These are phyloP conservation scores for Triticum monococcum DNA, from an alignment of 176 grass and related monocot species.

Conservation along the genomic window DNA sequence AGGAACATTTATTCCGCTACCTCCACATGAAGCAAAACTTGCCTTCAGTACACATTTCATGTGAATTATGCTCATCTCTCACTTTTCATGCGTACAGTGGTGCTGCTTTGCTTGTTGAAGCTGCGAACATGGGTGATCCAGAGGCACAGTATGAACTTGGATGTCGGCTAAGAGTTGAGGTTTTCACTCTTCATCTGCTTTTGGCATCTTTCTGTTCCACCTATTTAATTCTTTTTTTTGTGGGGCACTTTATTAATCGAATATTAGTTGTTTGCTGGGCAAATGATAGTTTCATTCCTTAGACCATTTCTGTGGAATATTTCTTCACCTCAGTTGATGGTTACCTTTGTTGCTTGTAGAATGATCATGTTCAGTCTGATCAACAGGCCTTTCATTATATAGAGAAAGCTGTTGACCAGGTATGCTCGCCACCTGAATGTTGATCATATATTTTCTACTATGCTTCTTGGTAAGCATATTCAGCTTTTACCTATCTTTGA, in stretches of 20 bases:
- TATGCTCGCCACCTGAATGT: conserved; percentile 31
- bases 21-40: not conserved
- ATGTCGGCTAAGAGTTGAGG: conserved; percentile 81
- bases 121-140: conserved; percentile 95
- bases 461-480: conserved; percentile 9
- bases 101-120: conserved; percentile 89
- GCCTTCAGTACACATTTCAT: conserved; percentile 8
- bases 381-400: conserved; percentile 95
- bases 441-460: not conserved
- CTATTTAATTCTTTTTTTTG: not conserved
- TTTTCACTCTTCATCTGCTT: conserved; percentile 18
- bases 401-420: conserved; percentile 94
- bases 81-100: conserved; percentile 50
- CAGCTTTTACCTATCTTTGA: conserved; percentile 19
- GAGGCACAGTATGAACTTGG: conserved; percentile 95
- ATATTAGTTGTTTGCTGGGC: conserved; percentile 1
- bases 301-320: conserved; percentile 1
- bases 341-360: conserved; percentile 47
- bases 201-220: not conserved
- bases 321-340: conserved; percentile 12
- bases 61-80: conserved; percentile 5
- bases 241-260: not conserved
- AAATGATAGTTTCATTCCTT: not conserved
- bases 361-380: conserved; percentile 80
- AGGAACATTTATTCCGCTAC: not conserved